Evolutionary conservation across 805 yeast genomes (phyloP), one percentile per base, ranked within the genome.

Genomic region (Saccharomycopsis fodiens): DNA sequence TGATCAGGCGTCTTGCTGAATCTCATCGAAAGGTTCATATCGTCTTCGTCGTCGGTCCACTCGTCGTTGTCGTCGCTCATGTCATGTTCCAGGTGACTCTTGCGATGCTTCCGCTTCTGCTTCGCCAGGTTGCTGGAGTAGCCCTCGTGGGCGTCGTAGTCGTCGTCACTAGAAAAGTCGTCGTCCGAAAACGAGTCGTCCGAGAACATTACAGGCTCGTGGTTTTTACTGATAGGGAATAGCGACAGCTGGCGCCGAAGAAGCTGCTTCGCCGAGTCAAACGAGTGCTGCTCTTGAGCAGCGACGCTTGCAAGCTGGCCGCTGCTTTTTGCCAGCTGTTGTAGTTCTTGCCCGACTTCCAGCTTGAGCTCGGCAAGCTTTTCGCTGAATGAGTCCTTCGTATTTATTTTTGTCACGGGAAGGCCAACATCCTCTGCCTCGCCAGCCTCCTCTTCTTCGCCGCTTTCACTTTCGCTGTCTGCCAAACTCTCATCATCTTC

Each of bases 41-140:
- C 49, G 25, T 48, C 51, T 17, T 48, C 48, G 40, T 36, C 40
- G 25, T 48, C 52, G 6, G 49, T 48, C 52, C 52, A 48, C 23
- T 19, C 52, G 39, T 48, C 42, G 39, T 45, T 50, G 35, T 47
- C 46, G 5, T 35, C 42, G 27, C 39, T 41, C 12, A 45, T 16
- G 30, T 37, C 32, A 7, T 32, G 6, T 17, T 32, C 36, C 8
- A 16, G 8, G 36, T 5, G 5, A 7, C 20, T 17, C 20, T 32
- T 32, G 13, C 7, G 16, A 16, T 36, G 29, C 29, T 25, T 25
- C 10, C 29, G 29, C 12, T 32, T 32, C 19, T 19, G 36, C 8
- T 17, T 17, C 20, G 7, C 7, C 20, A 17, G 20, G 8, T 17
- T 17, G 36, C 15, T 17, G 8, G 35, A 45, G 31, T 42, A 43